Evolutionary conservation across 2,329 filamentous ascomycete species (phyloP).

Genomic region (Aspergillus glaucus): DNA sequence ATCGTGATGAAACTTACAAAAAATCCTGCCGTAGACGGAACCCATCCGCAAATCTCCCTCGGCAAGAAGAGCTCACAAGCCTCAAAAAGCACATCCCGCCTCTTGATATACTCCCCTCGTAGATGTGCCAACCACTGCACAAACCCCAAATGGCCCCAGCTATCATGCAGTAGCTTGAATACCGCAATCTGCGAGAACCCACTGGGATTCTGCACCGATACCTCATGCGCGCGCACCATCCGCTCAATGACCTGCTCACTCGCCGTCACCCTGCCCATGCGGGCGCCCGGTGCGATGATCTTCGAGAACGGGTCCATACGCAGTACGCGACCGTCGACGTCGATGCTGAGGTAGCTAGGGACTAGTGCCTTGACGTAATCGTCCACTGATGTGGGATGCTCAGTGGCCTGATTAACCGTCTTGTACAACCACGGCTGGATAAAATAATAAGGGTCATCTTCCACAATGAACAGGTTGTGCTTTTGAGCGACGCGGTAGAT

Average conservation of each 20-base stretch:
- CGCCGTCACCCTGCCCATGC: constrained; percentile 84
- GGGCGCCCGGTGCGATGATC: constrained; percentile 81
- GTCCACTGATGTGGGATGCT: constrained; percentile 51
- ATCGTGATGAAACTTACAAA: not conserved
- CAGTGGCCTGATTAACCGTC: constrained; percentile 22
- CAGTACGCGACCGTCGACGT: constrained; percentile 79
- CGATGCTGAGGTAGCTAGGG: constrained; percentile 74
- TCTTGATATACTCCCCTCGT: not conserved
- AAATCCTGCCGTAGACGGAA: not conserved
- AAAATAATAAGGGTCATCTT: constrained; percentile 96
- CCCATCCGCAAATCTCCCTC: not conserved
- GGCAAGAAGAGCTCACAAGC: not conserved
- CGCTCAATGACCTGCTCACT: constrained; percentile 73
- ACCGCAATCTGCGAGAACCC: constrained; percentile 85
- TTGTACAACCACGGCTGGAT: constrained; percentile 76
- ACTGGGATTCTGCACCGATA: constrained; percentile 73
- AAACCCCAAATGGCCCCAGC: not conserved
- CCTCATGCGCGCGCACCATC: constrained; percentile 67
- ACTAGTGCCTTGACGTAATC: constrained; percentile 75
- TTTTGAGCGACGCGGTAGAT: constrained; percentile 74
- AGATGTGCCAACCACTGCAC: not conserved
- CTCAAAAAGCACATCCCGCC: not conserved
- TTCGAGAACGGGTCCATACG: constrained; percentile 93
- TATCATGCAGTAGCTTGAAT: constrained; percentile 52
- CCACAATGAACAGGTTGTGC: constrained; percentile 84